Conservation (phyloP, 1,284 basidiomycete species). For the Inonotus hispidus region DNA sequence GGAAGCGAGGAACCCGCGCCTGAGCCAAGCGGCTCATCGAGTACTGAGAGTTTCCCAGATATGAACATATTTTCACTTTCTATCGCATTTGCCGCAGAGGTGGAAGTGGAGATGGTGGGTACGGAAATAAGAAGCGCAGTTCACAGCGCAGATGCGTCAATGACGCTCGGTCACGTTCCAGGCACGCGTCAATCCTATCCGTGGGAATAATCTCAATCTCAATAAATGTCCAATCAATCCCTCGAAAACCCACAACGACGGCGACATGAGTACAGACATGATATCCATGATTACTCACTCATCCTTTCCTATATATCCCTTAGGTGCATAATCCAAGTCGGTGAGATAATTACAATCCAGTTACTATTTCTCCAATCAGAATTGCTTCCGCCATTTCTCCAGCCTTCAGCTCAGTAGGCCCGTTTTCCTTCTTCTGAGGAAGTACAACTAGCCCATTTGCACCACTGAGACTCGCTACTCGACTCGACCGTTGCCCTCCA, state of each 20-base stretch:
- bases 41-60: background rate
- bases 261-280: background rate
- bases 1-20: conserved; percentile 45
- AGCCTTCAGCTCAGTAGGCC: conserved; percentile 37
- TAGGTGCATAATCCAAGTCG: background rate
- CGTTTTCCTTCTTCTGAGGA: conserved; percentile 41
- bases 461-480: conserved; percentile 70
- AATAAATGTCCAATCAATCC: background rate
- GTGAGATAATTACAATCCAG: conserved; percentile 16
- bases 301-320: no score
- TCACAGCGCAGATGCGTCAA: background rate
- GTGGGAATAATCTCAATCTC: conserved; percentile 3
- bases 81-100: background rate
- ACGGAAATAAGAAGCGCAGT: background rate
- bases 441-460: conserved; percentile 76
- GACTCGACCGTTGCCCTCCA: conserved; percentile 79
- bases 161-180: background rate
- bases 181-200: background rate
- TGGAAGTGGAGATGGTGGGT: background rate
- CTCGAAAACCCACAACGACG: background rate
- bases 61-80: background rate
- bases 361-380: conserved; percentile 61
- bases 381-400: conserved; percentile 56
- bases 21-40: conserved; percentile 18
- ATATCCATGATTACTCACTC: no score